Evolutionary conservation across 495 filamentous ascomycete species (phyloP), one percentile per base, ranked within the genome.

Genomic region (Rhypophila decipiens): DNA sequence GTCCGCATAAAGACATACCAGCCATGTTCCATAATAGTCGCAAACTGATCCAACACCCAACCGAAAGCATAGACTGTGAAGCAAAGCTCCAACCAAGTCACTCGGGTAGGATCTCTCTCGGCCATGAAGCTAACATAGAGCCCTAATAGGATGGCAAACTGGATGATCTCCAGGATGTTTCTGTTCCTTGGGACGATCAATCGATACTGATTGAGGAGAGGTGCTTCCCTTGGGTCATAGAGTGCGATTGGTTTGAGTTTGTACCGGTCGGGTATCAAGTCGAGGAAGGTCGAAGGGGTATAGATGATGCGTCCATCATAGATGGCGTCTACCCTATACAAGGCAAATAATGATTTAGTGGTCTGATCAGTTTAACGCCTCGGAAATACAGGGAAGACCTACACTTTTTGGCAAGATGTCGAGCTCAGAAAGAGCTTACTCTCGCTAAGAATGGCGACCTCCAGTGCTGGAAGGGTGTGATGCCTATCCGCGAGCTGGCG

Each of bases 41-140:
- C 84, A 58, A 84, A 78, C 53, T 86, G 82, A 51, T 88, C 84
- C 24, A 87, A 60, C 8, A 79, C 75, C 84, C 85, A 87, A n/a
- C 84, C 84, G 18, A 76, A 64, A 15, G 78, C 77, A 49, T 85
- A 87, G 2, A 86, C 57, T 20, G 72, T 70, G 55, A 87, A 88
- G 33, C 74, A 60, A 0, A 78, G 44, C 64, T 88, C 84, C 17
- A 72, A 58, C 4, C 50, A 54, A 35, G 75, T 80, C 41, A 81
- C 60, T 12, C 56, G 60, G 0, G 57, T 59, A 18, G 73, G 60
- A 29, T 82, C 68, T 20, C 80, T 68, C 52, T 82, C 70, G 15
- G 64, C 63, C 82, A 86, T 87, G 35, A 82, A 78, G 3, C 74
- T 52, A n/a, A 84, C 52, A 50, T 83, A 87, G 4, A 87, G 56